Base-by-base conservation (phyloP, 805 yeast genomes). In the Nakazawaea holstii region DNA sequence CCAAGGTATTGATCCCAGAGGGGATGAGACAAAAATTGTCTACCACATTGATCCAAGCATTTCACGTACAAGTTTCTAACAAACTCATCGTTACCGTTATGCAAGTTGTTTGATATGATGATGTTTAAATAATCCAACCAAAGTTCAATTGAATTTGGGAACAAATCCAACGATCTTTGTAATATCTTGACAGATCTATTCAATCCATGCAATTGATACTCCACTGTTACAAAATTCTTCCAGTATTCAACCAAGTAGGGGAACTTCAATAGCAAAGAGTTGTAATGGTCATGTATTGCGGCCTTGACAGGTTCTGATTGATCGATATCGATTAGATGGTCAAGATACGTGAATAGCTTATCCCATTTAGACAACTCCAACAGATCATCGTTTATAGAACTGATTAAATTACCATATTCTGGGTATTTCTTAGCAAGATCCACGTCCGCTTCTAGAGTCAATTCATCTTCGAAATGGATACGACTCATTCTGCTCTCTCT, bases 1-100 rank as follows among this genome's bases (percentile, higher is more conserved):
- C 75, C 83, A 24, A 92, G 63, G 51, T 79, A 82, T 46, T 76
- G 70, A 60, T 90, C 95, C 98, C 97, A 92, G 42, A 91, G 66
- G 0, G 80, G 70, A 60, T 90, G 95, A 1, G 95, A 74, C 52
- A 83, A 67, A 63, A 87, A 94, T 50, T 90, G 87, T 31, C 65
- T 55, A 0, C 97, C 97, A 38, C 85, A 73, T 11, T 64, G 51
- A 5, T 55, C 52, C 3, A 75, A 59, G 0, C 84, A 92, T 0
- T 66, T 62, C 11, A 67, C 62, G 53, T 84, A 84, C 32, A 73
- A 63, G 0, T 39, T 47, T 31, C 78, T 58, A 6, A 80, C 66
- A 4, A 59, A 55, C 2, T 53, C 49, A 9, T 55, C 56, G 5
- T 55, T 52, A 14, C 54, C 52, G 14, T 53, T 54, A 14, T 64